Conservation (phyloP, 768 basidiomycete species). For the Boletus tylopilopsis region DNA sequence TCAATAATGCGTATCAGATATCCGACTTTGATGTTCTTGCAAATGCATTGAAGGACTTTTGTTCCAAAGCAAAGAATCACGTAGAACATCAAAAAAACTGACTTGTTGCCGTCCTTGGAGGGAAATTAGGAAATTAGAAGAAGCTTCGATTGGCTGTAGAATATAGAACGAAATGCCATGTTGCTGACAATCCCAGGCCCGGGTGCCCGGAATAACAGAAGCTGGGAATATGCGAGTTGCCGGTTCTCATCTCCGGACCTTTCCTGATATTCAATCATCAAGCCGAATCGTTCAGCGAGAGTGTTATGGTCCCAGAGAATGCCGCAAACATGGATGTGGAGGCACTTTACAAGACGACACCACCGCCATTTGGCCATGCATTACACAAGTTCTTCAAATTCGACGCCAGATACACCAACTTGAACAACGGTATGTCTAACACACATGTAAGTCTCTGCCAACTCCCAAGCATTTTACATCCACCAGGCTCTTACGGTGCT, state of each 20-base stretch:
- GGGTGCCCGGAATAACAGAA: no score
- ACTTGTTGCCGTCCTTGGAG: background rate
- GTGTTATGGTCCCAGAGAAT: no score
- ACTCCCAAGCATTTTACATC: no score
- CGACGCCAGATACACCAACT: no score
- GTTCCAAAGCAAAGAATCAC: conserved; percentile 12
- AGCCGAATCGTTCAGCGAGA: no score
- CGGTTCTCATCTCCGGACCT: background rate
- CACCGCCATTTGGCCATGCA: conserved; percentile 49
- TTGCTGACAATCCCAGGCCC: no score
- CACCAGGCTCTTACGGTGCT: no score
- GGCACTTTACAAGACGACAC: background rate
- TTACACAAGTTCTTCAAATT: conserved; percentile 24
- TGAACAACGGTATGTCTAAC: no score
- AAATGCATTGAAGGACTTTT: conserved; percentile 25
- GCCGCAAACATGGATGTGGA: background rate
- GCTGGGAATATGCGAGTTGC: no score
- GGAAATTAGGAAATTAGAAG: background rate
- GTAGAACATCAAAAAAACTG: background rate
- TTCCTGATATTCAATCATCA: background rate
- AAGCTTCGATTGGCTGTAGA: background rate
- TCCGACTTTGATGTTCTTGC: conserved; percentile 32
- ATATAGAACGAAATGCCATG: background rate
- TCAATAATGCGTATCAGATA: conserved; percentile 15
- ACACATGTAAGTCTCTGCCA: no score